Percentiles rank a stretch among this genome's conserved stretches.
phyloP scores from a whole-genome alignment of 495 filamentous ascomycete species.

The Penicillium parvum region DNA sequence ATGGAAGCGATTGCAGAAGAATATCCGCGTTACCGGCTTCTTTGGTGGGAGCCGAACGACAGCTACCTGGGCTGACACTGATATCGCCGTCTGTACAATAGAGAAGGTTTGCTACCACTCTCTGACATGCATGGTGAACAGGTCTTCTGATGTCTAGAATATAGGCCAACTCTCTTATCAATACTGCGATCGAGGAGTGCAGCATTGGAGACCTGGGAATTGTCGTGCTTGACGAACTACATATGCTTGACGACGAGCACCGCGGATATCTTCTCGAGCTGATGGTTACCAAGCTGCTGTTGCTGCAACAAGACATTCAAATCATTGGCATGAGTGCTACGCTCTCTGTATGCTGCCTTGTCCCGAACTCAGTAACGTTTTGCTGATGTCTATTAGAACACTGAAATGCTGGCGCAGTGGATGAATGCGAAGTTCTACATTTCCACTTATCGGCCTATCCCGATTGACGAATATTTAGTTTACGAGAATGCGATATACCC shows the following conservation, averaged over 20 bases:
- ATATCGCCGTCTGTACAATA: conserved; percentile 78
- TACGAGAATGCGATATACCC: conserved; percentile 68
- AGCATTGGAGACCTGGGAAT: conserved; percentile 59
- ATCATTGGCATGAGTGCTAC: conserved; percentile 84
- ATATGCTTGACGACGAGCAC: conserved; percentile 76
- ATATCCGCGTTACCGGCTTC: conserved; percentile 64
- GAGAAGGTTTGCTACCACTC: conserved; percentile 59
- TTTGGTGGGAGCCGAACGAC: conserved; percentile 68
- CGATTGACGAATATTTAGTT: conserved; percentile 73
- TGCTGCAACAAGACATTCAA: conserved; percentile 65
- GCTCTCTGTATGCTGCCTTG: conserved; percentile 47
- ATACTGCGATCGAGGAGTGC: conserved; percentile 68
- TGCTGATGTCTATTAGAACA: conserved; percentile 48
- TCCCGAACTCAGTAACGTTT: neutral
- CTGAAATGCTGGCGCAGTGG: conserved; percentile 64
- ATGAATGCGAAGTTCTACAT: conserved; percentile 67
- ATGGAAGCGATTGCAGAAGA: conserved; percentile 33
- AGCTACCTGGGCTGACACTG: conserved; percentile 67
- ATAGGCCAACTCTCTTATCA: conserved; percentile 76
- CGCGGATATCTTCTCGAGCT: conserved; percentile 79
- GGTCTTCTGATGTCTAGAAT: neutral
- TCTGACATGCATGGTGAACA: neutral
- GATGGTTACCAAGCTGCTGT: conserved; percentile 72
- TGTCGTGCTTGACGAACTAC: conserved; percentile 75
- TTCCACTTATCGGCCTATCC: conserved; percentile 69